Base-by-base conservation (phyloP, 495 filamentous ascomycete genomes). In the Annulohypoxylon nitens region DNA sequence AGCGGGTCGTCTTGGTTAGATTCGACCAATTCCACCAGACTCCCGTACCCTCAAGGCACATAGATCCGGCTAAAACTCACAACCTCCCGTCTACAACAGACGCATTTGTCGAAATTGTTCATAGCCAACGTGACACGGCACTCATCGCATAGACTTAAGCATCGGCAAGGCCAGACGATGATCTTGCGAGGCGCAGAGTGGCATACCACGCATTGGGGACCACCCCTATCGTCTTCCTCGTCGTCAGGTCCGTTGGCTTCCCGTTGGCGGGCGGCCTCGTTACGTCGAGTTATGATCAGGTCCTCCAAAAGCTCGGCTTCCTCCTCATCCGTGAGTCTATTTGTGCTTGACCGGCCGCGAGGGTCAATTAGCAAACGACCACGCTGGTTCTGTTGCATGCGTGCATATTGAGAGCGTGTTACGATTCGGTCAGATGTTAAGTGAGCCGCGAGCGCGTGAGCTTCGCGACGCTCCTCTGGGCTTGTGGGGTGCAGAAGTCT, bases 71-170 rank as follows among this genome's bases (percentile, higher is more conserved):
- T 91, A 80, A 96, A 98, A 23, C 94, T 95, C 30, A 88, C 88
- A 25, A 97, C 92, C 69, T 95, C 92, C 69, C 92, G 88, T 57
- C 96, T 86, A 78, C 96, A 98, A 71, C 95, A 98, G 20, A 98
- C 94, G 73, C 96, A 99, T 74, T 91, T 95, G 48, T 93, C 91
- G 76, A 95, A 98, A 80, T 98, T 98, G 75, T 97, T 97, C 92
- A 97, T 93, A 7, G 96, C 96, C 34, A 99, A 86, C 61, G 92
- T 93, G 25, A 99, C 91, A 18, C 96, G 86, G 79, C 96, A 98
- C 62, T 98, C 96, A 77, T 99, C 96, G 76, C 96, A 98, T 25
- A 97, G 84, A 69, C 93, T 94, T 50, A 99, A 85, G 78, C 96
- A 99, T 18, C 97, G 90, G 76, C 96, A 99, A 2, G 96, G 96